Conservation (phyloP, 352 stramenopile species). For the Phytophthora kernoviae region DNA sequence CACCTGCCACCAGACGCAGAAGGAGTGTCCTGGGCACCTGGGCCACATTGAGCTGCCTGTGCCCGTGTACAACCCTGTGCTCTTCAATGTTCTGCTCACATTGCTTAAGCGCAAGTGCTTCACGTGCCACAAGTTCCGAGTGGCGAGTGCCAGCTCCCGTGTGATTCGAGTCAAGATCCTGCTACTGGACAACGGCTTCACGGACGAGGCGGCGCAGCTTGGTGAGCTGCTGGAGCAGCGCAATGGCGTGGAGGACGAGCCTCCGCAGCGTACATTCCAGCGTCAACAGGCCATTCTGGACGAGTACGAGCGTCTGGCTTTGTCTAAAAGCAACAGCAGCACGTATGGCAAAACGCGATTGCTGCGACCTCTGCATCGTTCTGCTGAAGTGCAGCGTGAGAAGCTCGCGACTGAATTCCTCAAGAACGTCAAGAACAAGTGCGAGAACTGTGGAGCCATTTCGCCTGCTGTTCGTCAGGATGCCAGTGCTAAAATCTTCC, state of each 20-base stretch:
- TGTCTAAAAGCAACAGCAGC: constrained; percentile 48
- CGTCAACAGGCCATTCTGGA: constrained; percentile 87
- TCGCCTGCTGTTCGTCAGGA: constrained; percentile 97
- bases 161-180: constrained; percentile 92
- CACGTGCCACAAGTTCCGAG: constrained; percentile 97
- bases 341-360: constrained; percentile 37
- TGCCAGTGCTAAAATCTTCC: constrained; percentile 98
- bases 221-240: constrained; percentile 85
- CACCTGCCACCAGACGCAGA: constrained; percentile 96
- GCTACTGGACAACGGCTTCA: constrained; percentile 90
- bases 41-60: constrained; percentile 99
- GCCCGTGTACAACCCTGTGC: constrained; percentile 98
- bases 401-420: constrained; percentile 92
- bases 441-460: constrained; percentile 97
- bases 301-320: constrained; percentile 88
- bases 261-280: constrained; percentile 69
- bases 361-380: constrained; percentile 51
- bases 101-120: constrained; percentile 99
- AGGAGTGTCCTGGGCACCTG: constrained; percentile 97
- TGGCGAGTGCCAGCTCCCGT: constrained; percentile 72
- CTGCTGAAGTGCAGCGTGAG: constrained; percentile 76
- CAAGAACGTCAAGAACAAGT: constrained; percentile 92
- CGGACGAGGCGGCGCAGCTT: constrained; percentile 78
- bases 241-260: constrained; percentile 86
- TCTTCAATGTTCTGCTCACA: constrained; percentile 95